phyloP scores from a whole-genome alignment of 208 protist species.

The Crithidia expoeki region DNA sequence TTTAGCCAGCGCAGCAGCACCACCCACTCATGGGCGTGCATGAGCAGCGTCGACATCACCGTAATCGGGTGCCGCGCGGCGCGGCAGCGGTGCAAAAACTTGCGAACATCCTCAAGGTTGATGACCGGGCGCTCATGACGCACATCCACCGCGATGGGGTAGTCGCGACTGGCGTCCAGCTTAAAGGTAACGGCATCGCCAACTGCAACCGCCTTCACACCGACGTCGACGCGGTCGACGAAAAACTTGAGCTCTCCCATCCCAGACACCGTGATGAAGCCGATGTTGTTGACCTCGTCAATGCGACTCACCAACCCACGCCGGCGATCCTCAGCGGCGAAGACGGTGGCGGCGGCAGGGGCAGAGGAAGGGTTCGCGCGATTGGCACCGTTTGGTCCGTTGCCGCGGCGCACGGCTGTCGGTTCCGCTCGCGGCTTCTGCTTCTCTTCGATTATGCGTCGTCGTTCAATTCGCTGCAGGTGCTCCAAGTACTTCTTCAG shows the following conservation, averaged over 20 bases:
- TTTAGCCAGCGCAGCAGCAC: constrained; percentile 67
- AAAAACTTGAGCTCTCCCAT: constrained; percentile 87
- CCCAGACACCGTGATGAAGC: constrained; percentile 71
- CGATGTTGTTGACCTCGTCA: constrained; percentile 72
- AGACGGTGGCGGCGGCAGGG: constrained; percentile 15
- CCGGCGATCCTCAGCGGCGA: constrained; percentile 65
- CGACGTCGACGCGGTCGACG: constrained; percentile 79
- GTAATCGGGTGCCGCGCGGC: constrained; percentile 54
- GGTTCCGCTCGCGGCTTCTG: constrained; percentile 32
- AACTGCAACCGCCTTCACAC: constrained; percentile 69
- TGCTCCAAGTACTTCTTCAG: constrained; percentile 63
- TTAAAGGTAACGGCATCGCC: constrained; percentile 81
- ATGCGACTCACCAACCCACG: constrained; percentile 71
- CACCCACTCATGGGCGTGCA: constrained; percentile 79
- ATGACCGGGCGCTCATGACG: constrained; percentile 68
- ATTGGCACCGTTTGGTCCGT: constrained; percentile 17
- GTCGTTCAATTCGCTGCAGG: constrained; percentile 70
- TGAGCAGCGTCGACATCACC: constrained; percentile 78
- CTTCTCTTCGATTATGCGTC: constrained; percentile 73
- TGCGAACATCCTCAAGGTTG: constrained; percentile 59
- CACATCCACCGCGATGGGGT: constrained; percentile 81
- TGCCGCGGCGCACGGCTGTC: constrained; percentile 12
- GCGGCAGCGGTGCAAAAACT: constrained; percentile 76
- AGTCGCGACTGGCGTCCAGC: constrained; percentile 77
- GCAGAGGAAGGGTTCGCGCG: too few relatives aligned